A percentile compares a stretch with the other conserved stretches of the same genome.
These are phyloP conservation scores for Leptodontidium sp. DNA, from an alignment of 2,329 filamentous ascomycete genomes.

Conservation along the genomic window DNA sequence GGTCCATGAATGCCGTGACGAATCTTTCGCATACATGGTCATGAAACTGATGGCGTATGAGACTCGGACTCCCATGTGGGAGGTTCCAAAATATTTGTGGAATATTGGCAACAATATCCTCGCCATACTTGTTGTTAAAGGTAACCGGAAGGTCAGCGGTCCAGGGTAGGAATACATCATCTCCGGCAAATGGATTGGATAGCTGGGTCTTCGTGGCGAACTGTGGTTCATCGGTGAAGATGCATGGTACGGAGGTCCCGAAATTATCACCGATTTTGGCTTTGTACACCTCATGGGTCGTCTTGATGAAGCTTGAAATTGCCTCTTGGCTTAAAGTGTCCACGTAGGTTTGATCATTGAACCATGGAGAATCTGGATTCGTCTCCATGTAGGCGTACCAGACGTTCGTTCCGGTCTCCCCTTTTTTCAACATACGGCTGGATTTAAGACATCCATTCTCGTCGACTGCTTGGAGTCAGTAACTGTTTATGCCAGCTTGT, in stretches of 20 bases:
- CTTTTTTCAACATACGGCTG: constrained; percentile 33
- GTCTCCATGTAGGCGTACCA: constrained; percentile 48
- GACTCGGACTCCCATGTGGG: constrained; percentile 40
- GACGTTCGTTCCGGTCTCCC: constrained; percentile 39
- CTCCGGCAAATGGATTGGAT: constrained; percentile 34
- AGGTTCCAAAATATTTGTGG: constrained; percentile 48
- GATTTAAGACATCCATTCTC: constrained; percentile 41
- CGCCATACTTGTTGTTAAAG: constrained; percentile 39
- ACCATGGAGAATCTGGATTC: constrained; percentile 45
- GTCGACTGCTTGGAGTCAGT: constrained; percentile 32
- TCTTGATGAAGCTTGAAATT: constrained; percentile 44
- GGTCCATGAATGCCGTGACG: constrained; percentile 46
- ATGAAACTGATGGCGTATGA: constrained; percentile 45
- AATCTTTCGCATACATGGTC: constrained; percentile 47
- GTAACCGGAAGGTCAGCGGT: constrained; percentile 43
- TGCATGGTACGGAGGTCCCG: constrained; percentile 44
- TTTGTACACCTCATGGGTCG: constrained; percentile 47
- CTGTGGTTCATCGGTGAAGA: constrained; percentile 48
- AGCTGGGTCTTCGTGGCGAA: constrained; percentile 46
- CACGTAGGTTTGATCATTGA: constrained; percentile 47
- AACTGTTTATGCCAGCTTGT: neutral
- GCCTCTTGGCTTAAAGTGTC: constrained; percentile 45
- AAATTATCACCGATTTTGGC: constrained; percentile 44
- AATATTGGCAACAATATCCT: constrained; percentile 40
- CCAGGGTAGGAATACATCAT: constrained; percentile 47